Conservation (phyloP, 768 basidiomycete genomes). For the Artomyces pyxidatus region DNA sequence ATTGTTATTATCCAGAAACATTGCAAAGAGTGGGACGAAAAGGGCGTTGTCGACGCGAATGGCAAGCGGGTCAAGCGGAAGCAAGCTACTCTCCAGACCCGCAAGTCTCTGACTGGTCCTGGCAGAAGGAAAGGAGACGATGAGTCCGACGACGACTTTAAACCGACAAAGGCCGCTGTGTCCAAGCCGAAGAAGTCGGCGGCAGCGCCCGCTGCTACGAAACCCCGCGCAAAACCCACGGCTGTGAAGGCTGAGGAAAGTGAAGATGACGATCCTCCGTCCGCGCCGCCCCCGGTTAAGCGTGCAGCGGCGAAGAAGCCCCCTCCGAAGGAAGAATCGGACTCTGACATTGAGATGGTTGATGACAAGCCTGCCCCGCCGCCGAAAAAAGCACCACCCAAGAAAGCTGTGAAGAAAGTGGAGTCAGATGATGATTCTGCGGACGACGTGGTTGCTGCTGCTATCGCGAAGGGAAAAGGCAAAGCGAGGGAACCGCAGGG, state of each 20-base stretch:
- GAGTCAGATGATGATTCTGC: constrained; percentile 39
- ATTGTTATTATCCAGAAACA: constrained; percentile 25
- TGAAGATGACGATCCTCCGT: constrained; percentile 9
- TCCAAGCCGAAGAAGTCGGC: constrained; percentile 25
- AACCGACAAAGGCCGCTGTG: constrained; percentile 38
- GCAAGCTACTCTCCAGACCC: constrained; percentile 45
- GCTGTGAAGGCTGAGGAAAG: constrained; percentile 29
- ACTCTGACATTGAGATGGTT: constrained; percentile 21
- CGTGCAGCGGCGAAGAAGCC: constrained; percentile 19
- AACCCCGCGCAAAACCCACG: constrained; percentile 32
- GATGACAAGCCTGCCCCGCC: constrained; percentile 23
- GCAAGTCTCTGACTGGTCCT: constrained; percentile 38
- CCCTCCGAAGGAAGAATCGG: constrained; percentile 23
- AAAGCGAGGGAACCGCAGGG: constrained; percentile 31
- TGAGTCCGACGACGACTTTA: constrained; percentile 47
- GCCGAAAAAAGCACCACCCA: constrained; percentile 7
- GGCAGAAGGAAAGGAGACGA: constrained; percentile 30
- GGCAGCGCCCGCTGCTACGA: constrained; percentile 21
- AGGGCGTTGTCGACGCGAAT: constrained; percentile 36
- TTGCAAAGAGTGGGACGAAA: constrained; percentile 36
- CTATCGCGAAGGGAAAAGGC: constrained; percentile 33
- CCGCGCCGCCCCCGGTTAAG: constrained; percentile 14
- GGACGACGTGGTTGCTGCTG: constrained; percentile 21
- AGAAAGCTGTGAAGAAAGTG: constrained; percentile 25
- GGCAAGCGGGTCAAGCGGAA: constrained; percentile 51